A percentile compares a stretch with the other conserved stretches of the same genome.
Conservation (phyloP, 2,329 filamentous ascomycete species). For the Arthrobotrys musiformis region DNA sequence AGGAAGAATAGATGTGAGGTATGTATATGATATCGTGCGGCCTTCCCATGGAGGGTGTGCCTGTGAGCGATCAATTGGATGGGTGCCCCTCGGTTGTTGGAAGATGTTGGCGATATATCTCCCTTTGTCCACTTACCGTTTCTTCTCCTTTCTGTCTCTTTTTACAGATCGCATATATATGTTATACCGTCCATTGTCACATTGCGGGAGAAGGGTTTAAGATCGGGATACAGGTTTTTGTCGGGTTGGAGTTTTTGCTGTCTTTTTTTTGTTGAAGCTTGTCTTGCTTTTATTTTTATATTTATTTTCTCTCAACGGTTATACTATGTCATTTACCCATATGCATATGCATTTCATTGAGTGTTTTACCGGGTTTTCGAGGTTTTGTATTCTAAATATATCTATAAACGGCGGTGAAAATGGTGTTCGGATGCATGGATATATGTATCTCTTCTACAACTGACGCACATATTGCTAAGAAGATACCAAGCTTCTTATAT, state of each 20-base stretch:
- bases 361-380: no score
- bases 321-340: no score
- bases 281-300: no score
- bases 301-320: no score
- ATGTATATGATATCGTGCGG: not conserved
- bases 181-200: not conserved
- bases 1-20: slow-evolving; percentile 16
- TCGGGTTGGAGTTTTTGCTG: slow-evolving; percentile 1
- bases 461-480: no score
- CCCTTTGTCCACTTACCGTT: not conserved
- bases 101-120: not conserved
- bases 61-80: not conserved
- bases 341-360: no score
- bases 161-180: not conserved
- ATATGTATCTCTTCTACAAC: no score
- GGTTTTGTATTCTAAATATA: no score
- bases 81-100: not conserved
- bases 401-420: no score
- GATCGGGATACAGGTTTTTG: not conserved
- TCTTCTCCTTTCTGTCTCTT: not conserved
- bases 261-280: not conserved
- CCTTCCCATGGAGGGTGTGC: not conserved
- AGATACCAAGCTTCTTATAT: no score
- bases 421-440: no score
- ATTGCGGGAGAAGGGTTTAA: not conserved